Evolutionary conservation across 345 rosid genomes (phyloP), one percentile per base, ranked within the genome.

Genomic region (Boechera retrofracta): DNA sequence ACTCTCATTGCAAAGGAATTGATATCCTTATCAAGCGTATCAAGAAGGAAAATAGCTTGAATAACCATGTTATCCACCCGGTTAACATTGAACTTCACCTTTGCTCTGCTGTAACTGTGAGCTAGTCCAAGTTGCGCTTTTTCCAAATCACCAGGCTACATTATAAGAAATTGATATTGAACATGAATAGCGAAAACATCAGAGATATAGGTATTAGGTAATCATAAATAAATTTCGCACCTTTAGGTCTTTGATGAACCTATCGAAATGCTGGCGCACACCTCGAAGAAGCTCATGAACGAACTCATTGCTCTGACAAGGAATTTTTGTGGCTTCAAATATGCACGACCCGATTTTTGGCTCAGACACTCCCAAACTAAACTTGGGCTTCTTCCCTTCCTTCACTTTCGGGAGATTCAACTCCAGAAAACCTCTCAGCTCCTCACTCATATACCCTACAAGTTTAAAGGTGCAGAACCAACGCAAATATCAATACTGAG

Each of bases 81-180:
- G 84, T 95, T 89, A 39, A 92, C 97, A 76, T 95, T 95, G 84
- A 95, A 95, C 84, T 95, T 95, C 73, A 95, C 98, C 72, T 95
- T 92, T 8, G 97, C 98, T 80, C 99, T 85, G 79, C 97, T 95
- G 83, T 92, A 95, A 73, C 97, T 95, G 77, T 95, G 99, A 3
- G 89, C 94, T 36, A 95, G 84, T 76, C 99, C 99, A 78, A 95
- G 94, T 71, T 95, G 99, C 9, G 96, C 91, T 83, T 91, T 92
- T 69, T 92, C 98, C 67, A 89, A 32, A 80, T 92, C 98, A 69
- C 99, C 92, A 21, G 97, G 85, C 98, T 92, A 84, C 47, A 72
- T 10, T 16, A 35, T 51, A 52, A 59, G n/a, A 24, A 26, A 41
- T 2, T 39, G 9, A 66, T 13, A 61, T 1, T 45, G 41, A 51